Percentiles rank a stretch among this genome's conserved stretches.
Conservation (phyloP, 441 rosid species). For the Omphalea diandra region DNA sequence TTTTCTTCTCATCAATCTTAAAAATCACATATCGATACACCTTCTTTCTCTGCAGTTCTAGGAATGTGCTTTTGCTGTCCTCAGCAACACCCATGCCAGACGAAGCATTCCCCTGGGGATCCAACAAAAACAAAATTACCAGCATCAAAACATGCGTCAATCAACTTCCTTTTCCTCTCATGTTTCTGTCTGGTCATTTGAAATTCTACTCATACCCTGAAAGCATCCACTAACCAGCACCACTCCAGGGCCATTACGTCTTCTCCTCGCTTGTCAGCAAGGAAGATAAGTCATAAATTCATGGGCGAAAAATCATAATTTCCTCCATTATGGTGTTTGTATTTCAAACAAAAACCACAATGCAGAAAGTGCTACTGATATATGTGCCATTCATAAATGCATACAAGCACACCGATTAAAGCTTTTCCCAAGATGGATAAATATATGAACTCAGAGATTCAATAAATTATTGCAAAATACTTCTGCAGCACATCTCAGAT, state of each 20-base stretch:
- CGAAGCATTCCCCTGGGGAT: conserved; percentile 32
- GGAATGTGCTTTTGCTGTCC: conserved; percentile 32
- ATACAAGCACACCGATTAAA: not conserved
- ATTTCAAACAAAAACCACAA: not conserved
- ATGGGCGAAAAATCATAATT: not conserved
- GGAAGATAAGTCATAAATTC: not conserved
- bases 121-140: not conserved
- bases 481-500: not conserved
- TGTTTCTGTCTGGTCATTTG: too few species aligned
- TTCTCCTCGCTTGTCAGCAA: not conserved
- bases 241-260: not conserved
- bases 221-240: not conserved
- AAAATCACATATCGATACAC: conserved; percentile 34
- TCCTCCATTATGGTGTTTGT: not conserved
- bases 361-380: not conserved
- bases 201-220: not conserved
- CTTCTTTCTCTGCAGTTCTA: conserved; percentile 38
- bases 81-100: conserved; percentile 38
- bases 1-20: conserved; percentile 37
- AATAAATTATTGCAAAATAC: too few species aligned
- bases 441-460: not conserved
- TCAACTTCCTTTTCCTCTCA: not conserved
- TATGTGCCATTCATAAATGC: not conserved
- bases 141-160: not conserved
- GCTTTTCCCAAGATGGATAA: not conserved